A percentile compares a stretch with the other conserved stretches of the same genome.
These are phyloP conservation scores for Penstemon eatonii DNA, from an alignment of 257 asterid genomes.

Conservation along the genomic window DNA sequence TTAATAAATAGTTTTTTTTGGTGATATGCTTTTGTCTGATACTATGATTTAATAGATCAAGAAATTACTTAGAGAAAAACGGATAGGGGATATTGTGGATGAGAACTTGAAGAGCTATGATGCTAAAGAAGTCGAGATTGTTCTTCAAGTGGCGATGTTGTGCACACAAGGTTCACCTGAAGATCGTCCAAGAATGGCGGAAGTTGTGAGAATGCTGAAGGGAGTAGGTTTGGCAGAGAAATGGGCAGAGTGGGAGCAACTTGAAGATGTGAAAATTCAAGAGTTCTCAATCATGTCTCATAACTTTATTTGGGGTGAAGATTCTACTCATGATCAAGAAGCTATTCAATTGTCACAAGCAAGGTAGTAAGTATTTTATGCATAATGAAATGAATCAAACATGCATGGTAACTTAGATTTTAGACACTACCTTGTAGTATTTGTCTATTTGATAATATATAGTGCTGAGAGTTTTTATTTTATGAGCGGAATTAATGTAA, in stretches of 20 bases:
- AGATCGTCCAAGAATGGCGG: slow-evolving; percentile 77
- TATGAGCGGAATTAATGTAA: too few species aligned
- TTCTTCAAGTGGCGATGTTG: slow-evolving; percentile 81
- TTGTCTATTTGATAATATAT: too few species aligned
- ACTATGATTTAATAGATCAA: slow-evolving; percentile 48
- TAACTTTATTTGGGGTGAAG: slow-evolving; percentile 72
- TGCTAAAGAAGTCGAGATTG: slow-evolving; percentile 58
- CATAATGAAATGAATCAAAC: background rate
- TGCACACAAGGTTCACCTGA: slow-evolving; percentile 82
- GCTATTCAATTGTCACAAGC: slow-evolving; percentile 86
- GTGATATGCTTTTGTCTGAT: background rate
- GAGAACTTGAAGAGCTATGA: slow-evolving; percentile 49
- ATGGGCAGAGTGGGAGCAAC: slow-evolving; percentile 96
- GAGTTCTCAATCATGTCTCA: slow-evolving; percentile 54
- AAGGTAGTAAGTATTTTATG: slow-evolving; percentile 35
- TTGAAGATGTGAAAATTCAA: slow-evolving; percentile 55
- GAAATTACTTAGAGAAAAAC: slow-evolving; percentile 67
- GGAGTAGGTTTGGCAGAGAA: slow-evolving; percentile 78
- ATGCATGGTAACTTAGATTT: background rate
- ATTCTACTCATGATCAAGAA: slow-evolving; percentile 72
- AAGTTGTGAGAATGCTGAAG: slow-evolving; percentile 73
- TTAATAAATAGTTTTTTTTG: background rate
- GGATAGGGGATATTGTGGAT: slow-evolving; percentile 69
- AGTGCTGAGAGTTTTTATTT: too few species aligned
- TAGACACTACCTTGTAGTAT: background rate